Evolutionary conservation across 2,329 filamentous ascomycete species (phyloP).

Genomic region (Dactylonectria estremocensis): DNA sequence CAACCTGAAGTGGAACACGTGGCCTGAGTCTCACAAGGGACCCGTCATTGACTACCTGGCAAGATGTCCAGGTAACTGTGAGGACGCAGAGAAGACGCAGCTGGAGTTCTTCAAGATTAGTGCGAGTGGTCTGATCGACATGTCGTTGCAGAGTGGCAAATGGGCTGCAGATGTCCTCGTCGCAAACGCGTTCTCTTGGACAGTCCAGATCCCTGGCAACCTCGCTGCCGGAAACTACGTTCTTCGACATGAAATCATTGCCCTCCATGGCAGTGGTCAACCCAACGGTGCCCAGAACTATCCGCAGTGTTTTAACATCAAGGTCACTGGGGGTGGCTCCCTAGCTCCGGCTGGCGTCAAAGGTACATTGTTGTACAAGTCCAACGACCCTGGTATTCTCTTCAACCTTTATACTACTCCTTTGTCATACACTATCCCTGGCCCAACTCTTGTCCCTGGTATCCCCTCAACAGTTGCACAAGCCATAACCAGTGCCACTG

Average conservation of each 20-base stretch:
- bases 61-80: conserved; percentile 70
- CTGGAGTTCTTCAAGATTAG: conserved; percentile 77
- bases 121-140: conserved; percentile 65
- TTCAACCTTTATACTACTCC: conserved; percentile 53
- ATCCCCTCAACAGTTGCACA: conserved; percentile 40
- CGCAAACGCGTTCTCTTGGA: conserved; percentile 53
- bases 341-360: conserved; percentile 52
- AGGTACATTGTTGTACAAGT: conserved; percentile 49
- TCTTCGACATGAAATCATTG: conserved; percentile 67
- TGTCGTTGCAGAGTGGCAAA: conserved; percentile 58
- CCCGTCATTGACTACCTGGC: conserved; percentile 77
- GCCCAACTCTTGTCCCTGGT: conserved; percentile 45
- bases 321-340: conserved; percentile 59
- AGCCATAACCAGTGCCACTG: conserved; percentile 15
- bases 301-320: conserved; percentile 66
- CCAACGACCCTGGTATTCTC: conserved; percentile 51
- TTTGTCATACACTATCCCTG: conserved; percentile 47
- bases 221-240: conserved; percentile 61
- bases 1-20: conserved; percentile 58
- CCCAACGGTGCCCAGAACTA: conserved; percentile 67
- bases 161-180: conserved; percentile 61
- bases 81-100: conserved; percentile 64
- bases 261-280: conserved; percentile 60
- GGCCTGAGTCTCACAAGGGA: conserved; percentile 61
- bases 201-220: conserved; percentile 51